Evolutionary conservation across 129 eudicot species (phyloP), one percentile per base, ranked within the genome.

Genomic region (Dittrichia graveolens): DNA sequence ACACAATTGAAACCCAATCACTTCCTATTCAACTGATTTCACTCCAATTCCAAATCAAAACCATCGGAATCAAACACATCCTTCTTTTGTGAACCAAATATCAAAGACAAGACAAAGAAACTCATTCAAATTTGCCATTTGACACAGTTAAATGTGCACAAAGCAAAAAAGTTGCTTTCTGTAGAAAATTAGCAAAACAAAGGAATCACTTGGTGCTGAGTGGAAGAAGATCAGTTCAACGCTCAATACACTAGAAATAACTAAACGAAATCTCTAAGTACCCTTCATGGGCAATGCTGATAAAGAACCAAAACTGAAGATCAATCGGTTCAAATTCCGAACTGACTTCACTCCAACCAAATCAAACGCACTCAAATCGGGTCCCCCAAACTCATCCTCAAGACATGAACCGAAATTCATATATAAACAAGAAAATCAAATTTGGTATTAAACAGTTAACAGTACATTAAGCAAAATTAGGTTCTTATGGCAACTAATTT

Each of bases 31-130:
- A 60, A 12, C 41, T 39, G 12, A 37, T 37, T 13, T 39, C 45
- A 60, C 9, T 60, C 11, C 65, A 60, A 60, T 5, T 60, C 24
- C 45, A 60, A 65, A 44, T 37, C 40, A 64, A 43, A 5, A 13
- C 64, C 24, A 60, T 14, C 40, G 8, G 55, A 31, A 12, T 66
- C 57, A 67, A 67, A 48, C 44, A 48, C 73, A 49, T 67, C 19
- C 43, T 47, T 34, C 13, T 44, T 52, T 49, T 38, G 52, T 69
- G 10, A 69, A 69, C 39, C 50, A 49, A 61, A 38, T 19, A 9
- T 24, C 16, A 6, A 45, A 31, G 53, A 35, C 1, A 66, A 37
- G 5, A 8, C 45, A 8, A 69, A 3, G 11, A 9, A 50, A 8
- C 62, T 38, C 62, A 15, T 38, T 38, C 35, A 38, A 52, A 69